phyloP scores from a whole-genome alignment of 805 yeast genomes.

The Zygosaccharomyces rouxii region DNA sequence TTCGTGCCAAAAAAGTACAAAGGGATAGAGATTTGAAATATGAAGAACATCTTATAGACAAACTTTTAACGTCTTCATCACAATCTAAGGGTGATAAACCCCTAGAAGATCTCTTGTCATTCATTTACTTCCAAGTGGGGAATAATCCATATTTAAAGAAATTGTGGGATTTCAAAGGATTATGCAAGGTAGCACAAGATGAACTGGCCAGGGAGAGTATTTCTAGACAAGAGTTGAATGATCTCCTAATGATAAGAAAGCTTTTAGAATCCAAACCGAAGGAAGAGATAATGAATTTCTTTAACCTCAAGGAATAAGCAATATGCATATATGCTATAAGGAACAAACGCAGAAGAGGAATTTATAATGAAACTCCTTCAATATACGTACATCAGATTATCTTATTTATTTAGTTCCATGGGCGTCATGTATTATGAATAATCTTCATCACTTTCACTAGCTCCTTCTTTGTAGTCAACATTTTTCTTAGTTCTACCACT shows the following conservation, averaged over 20 bases:
- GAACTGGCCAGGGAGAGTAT: constrained; percentile 19
- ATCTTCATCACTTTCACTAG: constrained; percentile 32
- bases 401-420: neutral
- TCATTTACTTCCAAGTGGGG: constrained; percentile 37
- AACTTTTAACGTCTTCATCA: constrained; percentile 14
- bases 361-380: neutral
- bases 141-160: constrained; percentile 30
- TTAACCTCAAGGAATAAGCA: constrained; percentile 33
- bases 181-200: constrained; percentile 41
- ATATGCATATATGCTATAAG: neutral
- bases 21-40: constrained; percentile 31
- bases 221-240: constrained; percentile 41
- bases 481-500: constrained; percentile 38
- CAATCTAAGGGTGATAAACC: constrained; percentile 17
- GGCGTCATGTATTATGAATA: constrained; percentile 12
- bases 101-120: constrained; percentile 21
- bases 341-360: neutral
- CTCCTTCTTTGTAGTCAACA: constrained; percentile 36
- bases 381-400: neutral
- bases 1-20: constrained; percentile 41
- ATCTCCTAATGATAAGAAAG: constrained; percentile 51
- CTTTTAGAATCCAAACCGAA: constrained; percentile 67
- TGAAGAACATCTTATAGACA: constrained; percentile 35
- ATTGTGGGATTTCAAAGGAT: constrained; percentile 43
- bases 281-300: constrained; percentile 56